Evolutionary conservation across 2,329 filamentous ascomycete species (phyloP).

Genomic region (Trichophyton schoenleinii): DNA sequence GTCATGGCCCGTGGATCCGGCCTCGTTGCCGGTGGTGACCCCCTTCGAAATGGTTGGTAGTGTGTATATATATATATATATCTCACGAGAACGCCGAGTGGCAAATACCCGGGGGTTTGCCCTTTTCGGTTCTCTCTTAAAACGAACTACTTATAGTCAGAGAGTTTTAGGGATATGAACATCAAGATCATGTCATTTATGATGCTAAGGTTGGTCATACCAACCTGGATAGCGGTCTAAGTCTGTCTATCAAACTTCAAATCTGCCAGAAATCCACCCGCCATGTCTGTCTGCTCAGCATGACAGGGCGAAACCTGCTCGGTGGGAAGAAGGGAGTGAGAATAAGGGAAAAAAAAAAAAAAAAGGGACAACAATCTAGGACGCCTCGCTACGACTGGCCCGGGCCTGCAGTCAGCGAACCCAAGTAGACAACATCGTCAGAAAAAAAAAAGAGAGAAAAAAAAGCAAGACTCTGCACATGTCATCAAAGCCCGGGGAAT

Average conservation of each 20-base stretch:
- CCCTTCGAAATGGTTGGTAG: not conserved
- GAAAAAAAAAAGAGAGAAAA: not conserved
- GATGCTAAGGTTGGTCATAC: not conserved
- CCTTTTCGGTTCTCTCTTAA: not conserved
- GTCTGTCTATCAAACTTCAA: not conserved
- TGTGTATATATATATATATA: not conserved
- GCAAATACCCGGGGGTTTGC: not conserved
- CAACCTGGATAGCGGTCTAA: not conserved
- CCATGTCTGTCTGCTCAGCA: not conserved
- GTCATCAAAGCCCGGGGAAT: not conserved
- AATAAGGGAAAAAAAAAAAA: not conserved
- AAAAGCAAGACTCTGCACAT: not conserved
- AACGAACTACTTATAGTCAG: no score
- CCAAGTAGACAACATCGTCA: not conserved
- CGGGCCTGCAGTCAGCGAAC: conserved; percentile 1
- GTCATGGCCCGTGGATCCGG: no score
- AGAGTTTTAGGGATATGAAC: no score
- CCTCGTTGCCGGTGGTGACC: not conserved
- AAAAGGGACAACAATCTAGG: not conserved
- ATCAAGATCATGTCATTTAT: not conserved
- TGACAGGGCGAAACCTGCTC: not conserved
- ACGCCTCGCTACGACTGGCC: conserved; percentile 1
- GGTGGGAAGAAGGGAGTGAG: not conserved
- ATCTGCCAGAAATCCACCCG: not conserved
- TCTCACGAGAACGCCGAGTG: not conserved